Evolutionary conservation across 2,329 filamentous ascomycete genomes (phyloP).

Genomic region (Botrytis tulipae): DNA sequence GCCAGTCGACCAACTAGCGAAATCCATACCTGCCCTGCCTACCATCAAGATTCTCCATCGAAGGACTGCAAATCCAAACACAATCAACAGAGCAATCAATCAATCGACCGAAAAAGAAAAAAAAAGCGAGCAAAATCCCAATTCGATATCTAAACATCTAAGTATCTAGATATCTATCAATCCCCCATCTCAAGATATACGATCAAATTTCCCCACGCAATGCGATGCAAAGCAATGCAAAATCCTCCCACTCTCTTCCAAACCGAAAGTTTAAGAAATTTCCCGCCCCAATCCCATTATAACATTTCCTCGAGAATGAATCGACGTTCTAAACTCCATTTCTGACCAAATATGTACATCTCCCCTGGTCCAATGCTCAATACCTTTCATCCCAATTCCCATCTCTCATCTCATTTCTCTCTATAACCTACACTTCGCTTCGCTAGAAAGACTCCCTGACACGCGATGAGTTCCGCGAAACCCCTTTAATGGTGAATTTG

Average conservation of each 20-base stretch:
- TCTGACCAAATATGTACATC: not conserved
- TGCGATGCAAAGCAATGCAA: not conserved
- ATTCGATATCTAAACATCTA: not conserved
- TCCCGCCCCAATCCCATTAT: not conserved
- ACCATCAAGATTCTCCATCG: not conserved
- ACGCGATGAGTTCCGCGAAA: not conserved
- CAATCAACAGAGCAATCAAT: too few species aligned
- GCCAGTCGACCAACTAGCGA: too few species aligned
- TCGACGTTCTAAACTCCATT: not conserved
- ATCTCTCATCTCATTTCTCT: too few species aligned
- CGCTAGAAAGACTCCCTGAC: constrained; percentile 2
- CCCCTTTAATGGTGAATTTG: not conserved
- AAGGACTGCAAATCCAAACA: not conserved
- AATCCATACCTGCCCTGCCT: fast-evolving
- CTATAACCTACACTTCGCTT: not conserved
- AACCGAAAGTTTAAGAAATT: not conserved
- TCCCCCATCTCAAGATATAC: not conserved
- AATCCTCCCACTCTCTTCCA: not conserved
- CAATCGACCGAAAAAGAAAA: not conserved
- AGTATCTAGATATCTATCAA: not conserved
- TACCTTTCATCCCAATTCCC: not conserved
- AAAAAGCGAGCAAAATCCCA: not conserved
- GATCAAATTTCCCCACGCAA: not conserved
- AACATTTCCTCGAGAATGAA: not conserved
- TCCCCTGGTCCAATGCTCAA: not conserved